Conservation (phyloP, 441 rosid genomes). For the Biscutella laevigata region DNA sequence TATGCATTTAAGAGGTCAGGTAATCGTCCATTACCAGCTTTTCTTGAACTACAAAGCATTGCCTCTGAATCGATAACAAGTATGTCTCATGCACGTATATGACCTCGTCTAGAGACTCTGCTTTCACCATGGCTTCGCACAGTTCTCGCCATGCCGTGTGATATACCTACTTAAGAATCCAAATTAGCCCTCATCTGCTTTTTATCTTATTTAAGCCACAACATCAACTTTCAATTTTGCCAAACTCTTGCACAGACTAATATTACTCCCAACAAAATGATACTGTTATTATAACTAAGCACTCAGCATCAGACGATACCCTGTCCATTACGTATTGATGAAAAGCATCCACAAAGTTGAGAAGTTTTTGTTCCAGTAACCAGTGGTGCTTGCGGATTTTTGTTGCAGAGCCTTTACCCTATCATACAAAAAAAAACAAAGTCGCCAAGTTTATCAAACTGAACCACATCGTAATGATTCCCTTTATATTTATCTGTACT, state of each 20-base stretch:
- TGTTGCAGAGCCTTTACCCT: slow-evolving; percentile 61
- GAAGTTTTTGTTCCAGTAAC: slow-evolving; percentile 94
- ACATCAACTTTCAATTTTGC: neutral
- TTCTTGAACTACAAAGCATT: slow-evolving; percentile 91
- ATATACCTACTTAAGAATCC: slow-evolving; percentile 53
- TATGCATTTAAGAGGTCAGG: slow-evolving; percentile 5
- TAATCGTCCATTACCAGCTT: slow-evolving; percentile 52
- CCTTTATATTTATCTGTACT: neutral
- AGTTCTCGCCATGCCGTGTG: slow-evolving; percentile 96
- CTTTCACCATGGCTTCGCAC: slow-evolving; percentile 77
- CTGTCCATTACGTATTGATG: slow-evolving; percentile 99
- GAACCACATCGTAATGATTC: neutral
- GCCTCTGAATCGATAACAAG: slow-evolving; percentile 84
- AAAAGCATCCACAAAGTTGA: slow-evolving; percentile 90
- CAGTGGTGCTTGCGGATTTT: slow-evolving; percentile 68
- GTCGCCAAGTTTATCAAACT: slow-evolving; percentile 1
- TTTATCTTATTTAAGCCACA: neutral
- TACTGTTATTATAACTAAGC: neutral
- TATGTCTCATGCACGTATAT: slow-evolving; percentile 93
- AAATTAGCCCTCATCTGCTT: neutral
- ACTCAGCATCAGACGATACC: slow-evolving; percentile 31
- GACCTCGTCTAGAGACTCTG: slow-evolving; percentile 88
- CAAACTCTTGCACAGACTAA: neutral
- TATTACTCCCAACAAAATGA: neutral
- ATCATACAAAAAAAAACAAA: slow-evolving; percentile 19